Percentiles rank a stretch among this genome's conserved stretches.
phyloP scores from a whole-genome alignment of 2,329 filamentous ascomycete species.

The Alternaria tenuissima region DNA sequence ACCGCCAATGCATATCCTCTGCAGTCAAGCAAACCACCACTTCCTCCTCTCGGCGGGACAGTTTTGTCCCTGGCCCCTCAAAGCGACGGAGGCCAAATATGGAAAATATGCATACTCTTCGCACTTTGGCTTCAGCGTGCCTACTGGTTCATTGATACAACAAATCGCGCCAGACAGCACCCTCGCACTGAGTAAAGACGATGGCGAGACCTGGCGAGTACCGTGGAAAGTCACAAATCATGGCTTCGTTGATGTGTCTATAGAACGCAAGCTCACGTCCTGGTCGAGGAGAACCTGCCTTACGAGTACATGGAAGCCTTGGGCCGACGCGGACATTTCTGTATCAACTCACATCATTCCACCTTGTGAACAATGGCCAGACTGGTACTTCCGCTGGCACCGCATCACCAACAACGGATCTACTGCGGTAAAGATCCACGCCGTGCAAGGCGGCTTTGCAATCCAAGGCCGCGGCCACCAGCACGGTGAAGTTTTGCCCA shows the following conservation, averaged over 20 bases:
- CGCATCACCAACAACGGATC: conserved; percentile 20
- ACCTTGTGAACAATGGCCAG: conserved; percentile 36
- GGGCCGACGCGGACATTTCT: conserved; percentile 37
- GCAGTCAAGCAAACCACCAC: conserved; percentile 48
- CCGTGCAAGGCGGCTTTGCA: conserved; percentile 41
- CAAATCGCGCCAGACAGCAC: conserved; percentile 54
- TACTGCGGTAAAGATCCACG: conserved; percentile 4
- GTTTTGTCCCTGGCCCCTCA: conserved; percentile 48
- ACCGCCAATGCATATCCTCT: conserved; percentile 57
- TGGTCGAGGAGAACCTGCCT: conserved; percentile 23
- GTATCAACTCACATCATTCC: conserved; percentile 35
- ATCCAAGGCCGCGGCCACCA: conserved; percentile 37
- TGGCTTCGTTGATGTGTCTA: conserved; percentile 10
- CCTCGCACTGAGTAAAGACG: conserved; percentile 50
- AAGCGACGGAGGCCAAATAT: conserved; percentile 49
- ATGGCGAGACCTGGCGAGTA: conserved; percentile 51
- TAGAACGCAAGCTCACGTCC: conserved; percentile 2
- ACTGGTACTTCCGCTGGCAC: conserved; percentile 43
- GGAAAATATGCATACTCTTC: conserved; percentile 49
- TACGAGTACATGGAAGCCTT: conserved; percentile 39
- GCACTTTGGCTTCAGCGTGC: conserved; percentile 51
- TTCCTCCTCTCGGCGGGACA: conserved; percentile 44
- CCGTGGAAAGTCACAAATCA: conserved; percentile 43
- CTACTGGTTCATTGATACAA: conserved; percentile 50
- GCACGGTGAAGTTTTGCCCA: conserved; percentile 30